Evolutionary conservation across 306 rosid genomes (phyloP).

Genomic region (Phaseolus lunatus): DNA sequence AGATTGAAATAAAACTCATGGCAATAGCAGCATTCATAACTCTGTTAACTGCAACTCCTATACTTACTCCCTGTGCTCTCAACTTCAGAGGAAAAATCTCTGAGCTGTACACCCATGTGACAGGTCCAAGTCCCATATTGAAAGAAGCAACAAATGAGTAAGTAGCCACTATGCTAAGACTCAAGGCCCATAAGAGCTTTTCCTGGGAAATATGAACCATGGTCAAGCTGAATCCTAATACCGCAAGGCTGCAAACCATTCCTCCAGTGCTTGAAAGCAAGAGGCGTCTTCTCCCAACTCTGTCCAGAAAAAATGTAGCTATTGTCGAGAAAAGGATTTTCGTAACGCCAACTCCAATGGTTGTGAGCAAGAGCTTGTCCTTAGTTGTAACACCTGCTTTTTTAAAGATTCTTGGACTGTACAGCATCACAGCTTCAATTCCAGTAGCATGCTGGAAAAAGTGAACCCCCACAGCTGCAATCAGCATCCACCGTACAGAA

Average conservation of each 20-base stretch:
- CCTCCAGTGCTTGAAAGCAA: constrained; percentile 63
- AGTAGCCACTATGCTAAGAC: constrained; percentile 54
- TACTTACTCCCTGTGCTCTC: constrained; percentile 71
- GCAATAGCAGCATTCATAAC: constrained; percentile 63
- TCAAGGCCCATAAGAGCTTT: constrained; percentile 58
- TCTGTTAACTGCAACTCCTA: constrained; percentile 79
- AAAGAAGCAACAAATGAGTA: constrained; percentile 62
- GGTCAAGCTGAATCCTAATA: constrained; percentile 63
- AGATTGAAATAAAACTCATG: constrained; percentile 65
- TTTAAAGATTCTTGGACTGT: constrained; percentile 77
- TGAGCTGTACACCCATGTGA: constrained; percentile 75
- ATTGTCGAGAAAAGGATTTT: constrained; percentile 54
- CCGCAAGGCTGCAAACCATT: constrained; percentile 48
- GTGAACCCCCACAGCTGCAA: constrained; percentile 72
- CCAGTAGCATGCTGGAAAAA: constrained; percentile 77
- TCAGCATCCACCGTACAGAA: constrained; percentile 67
- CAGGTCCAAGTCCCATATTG: constrained; percentile 73
- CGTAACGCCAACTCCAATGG: constrained; percentile 69
- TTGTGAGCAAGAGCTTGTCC: constrained; percentile 66
- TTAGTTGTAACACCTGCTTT: constrained; percentile 67
- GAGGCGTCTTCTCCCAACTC: constrained; percentile 60
- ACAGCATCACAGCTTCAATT: constrained; percentile 77
- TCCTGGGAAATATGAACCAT: constrained; percentile 50
- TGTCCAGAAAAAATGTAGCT: constrained; percentile 63
- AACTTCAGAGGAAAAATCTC: constrained; percentile 77